These are phyloP conservation scores for Penicillium diatomitis DNA, from an alignment of 495 filamentous ascomycete genomes.

Conservation along the genomic window DNA sequence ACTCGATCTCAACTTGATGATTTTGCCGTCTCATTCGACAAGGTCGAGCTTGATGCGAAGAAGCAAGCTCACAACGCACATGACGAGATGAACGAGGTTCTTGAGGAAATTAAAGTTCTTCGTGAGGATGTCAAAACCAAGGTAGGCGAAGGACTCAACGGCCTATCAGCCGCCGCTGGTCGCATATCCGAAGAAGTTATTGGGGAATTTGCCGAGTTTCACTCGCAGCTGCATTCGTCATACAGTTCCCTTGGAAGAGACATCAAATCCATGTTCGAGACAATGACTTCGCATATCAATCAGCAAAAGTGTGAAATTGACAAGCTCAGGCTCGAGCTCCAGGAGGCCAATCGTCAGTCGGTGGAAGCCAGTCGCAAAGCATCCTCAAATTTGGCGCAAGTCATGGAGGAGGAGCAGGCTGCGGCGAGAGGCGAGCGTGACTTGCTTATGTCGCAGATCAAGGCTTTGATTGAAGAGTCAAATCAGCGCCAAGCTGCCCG, in stretches of 20 bases:
- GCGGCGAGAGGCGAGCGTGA: constrained; percentile 67
- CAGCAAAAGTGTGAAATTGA: constrained; percentile 74
- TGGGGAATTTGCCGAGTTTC: constrained; percentile 71
- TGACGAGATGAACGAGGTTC: constrained; percentile 79
- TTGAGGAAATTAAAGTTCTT: constrained; percentile 85
- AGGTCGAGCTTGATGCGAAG: constrained; percentile 56
- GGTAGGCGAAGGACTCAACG: constrained; percentile 77
- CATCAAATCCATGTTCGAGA: constrained; percentile 77
- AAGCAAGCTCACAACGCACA: constrained; percentile 60
- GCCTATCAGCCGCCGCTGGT: constrained; percentile 75
- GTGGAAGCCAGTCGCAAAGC: constrained; percentile 57
- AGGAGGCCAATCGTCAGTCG: constrained; percentile 53
- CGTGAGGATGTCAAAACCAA: constrained; percentile 78
- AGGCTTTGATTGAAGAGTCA: constrained; percentile 60
- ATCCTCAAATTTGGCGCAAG: constrained; percentile 57
- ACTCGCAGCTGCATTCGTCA: constrained; percentile 72
- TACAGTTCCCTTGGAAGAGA: constrained; percentile 85
- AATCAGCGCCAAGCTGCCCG: constrained; percentile 64
- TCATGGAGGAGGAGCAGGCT: constrained; percentile 64
- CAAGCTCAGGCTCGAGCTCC: constrained; percentile 57
- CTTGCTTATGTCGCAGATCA: constrained; percentile 65
- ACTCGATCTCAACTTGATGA: constrained; percentile 60
- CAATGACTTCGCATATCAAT: constrained; percentile 59
- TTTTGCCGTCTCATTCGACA: constrained; percentile 55
- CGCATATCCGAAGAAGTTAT: constrained; percentile 87